Percentiles rank a stretch among this genome's conserved stretches.
Conservation (phyloP, 2,329 filamentous ascomycete genomes). For the Paracorniculantispora psalliotae region DNA sequence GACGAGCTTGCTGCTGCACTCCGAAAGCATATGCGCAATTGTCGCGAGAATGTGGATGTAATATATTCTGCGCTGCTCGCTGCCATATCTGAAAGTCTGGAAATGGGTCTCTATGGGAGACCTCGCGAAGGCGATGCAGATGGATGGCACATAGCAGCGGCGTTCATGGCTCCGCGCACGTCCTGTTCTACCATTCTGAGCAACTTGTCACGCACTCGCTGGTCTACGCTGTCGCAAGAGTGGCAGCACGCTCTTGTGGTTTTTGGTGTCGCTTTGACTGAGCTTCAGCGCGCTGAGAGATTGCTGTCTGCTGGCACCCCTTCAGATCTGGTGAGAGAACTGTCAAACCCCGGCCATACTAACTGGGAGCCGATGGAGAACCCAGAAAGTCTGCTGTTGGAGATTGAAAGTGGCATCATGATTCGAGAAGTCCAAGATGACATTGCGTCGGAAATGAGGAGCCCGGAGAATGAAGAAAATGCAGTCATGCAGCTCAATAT, state of each 20-base stretch:
- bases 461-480: conserved; percentile 36
- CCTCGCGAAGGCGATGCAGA: neutral
- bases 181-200: neutral
- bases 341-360: neutral
- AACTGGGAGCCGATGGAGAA: neutral
- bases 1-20: neutral
- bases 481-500: conserved; percentile 63
- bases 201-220: neutral
- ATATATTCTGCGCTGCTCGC: neutral
- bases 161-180: neutral
- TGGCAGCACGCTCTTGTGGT: neutral
- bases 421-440: conserved; percentile 56
- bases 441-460: conserved; percentile 54
- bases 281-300: neutral
- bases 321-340: neutral
- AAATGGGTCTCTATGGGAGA: neutral
- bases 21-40: neutral
- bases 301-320: neutral
- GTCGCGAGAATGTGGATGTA: neutral
- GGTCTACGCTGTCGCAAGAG: neutral
- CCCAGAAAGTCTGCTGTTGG: conserved; percentile 60
- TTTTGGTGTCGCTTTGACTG: neutral
- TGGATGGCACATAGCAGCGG: neutral
- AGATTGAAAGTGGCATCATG: conserved; percentile 57
- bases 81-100: neutral